A percentile compares a stretch with the other conserved stretches of the same genome.
Conservation (phyloP, 441 rosid species). For the Dalechampia spathulata region DNA sequence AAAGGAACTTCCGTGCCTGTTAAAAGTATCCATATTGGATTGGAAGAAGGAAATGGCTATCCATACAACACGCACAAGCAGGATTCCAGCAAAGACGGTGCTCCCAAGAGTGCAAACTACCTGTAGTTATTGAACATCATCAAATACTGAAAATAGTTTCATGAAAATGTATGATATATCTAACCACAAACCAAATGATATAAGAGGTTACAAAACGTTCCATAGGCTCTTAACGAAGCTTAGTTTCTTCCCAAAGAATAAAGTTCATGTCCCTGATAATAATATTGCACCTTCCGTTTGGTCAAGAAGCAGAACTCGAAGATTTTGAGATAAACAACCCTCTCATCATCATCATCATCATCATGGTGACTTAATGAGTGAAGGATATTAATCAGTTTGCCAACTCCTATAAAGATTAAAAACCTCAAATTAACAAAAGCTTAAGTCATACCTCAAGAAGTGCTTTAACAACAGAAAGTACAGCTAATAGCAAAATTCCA, state of each 20-base stretch:
- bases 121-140: conserved; percentile 18
- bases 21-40: conserved; percentile 33
- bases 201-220: not conserved
- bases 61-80: conserved; percentile 56
- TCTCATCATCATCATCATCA: no score
- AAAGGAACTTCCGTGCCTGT: conserved; percentile 29
- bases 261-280: not conserved
- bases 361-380: no score
- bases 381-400: no score
- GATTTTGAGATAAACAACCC: not conserved
- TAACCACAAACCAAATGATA: not conserved
- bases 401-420: not conserved
- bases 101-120: conserved; percentile 69
- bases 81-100: conserved; percentile 10
- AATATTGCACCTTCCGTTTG: not conserved
- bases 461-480: conserved; percentile 60
- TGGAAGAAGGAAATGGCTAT: conserved; percentile 52
- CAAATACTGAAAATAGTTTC: not conserved
- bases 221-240: not conserved
- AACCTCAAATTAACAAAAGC: not conserved
- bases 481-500: conserved; percentile 60
- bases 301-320: not conserved
- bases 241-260: not conserved
- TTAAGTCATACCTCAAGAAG: conserved; percentile 57
- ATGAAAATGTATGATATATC: not conserved